These are phyloP conservation scores for Tuber indicum DNA, from an alignment of 495 filamentous ascomycete species.

Conservation along the genomic window DNA sequence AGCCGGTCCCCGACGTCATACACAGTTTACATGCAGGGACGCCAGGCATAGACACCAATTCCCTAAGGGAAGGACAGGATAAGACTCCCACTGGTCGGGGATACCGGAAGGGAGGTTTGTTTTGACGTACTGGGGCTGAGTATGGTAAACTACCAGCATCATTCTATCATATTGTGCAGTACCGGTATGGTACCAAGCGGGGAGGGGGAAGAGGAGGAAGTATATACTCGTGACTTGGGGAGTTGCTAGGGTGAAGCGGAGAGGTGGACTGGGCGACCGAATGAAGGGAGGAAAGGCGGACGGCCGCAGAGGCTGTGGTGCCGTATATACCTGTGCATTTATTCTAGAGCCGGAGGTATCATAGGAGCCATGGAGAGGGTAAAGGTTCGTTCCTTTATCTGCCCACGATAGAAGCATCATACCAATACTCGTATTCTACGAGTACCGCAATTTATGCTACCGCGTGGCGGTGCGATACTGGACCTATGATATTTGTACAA, in stretches of 20 bases:
- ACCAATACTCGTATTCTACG: background rate
- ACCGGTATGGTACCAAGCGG: background rate
- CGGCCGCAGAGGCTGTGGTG: background rate
- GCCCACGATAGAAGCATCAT: background rate
- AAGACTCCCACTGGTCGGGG: background rate
- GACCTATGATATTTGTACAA: background rate
- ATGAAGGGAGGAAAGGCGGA: background rate
- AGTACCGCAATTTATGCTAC: too few species aligned
- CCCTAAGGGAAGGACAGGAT: background rate
- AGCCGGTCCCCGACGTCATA: background rate
- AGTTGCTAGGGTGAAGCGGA: background rate
- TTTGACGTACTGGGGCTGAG: background rate
- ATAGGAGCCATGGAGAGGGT: background rate
- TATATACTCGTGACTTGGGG: background rate
- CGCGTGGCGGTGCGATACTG: background rate
- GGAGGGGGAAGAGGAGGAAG: background rate
- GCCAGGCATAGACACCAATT: background rate
- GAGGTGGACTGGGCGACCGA: background rate
- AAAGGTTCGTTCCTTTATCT: background rate
- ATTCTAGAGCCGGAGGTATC: background rate
- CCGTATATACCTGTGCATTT: background rate
- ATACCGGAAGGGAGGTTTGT: background rate
- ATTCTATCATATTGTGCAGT: background rate
- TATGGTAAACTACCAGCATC: background rate
- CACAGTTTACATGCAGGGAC: background rate